A percentile compares a stretch with the other conserved stretches of the same genome.
Evolutionary conservation across 352 stramenopile species (phyloP).

Genomic region (Phytophthora multivora): DNA sequence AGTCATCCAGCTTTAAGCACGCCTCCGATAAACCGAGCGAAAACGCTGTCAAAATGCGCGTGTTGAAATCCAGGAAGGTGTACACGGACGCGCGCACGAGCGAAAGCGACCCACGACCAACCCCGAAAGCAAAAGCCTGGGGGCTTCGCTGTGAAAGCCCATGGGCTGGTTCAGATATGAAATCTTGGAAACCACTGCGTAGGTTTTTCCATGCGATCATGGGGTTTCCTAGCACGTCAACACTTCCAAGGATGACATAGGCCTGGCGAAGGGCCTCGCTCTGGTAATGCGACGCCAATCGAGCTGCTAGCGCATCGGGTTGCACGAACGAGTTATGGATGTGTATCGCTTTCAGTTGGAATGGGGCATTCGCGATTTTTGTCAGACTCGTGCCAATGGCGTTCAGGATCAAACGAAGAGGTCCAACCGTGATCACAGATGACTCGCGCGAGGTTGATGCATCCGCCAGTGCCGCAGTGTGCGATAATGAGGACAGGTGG

Average conservation of each 20-base stretch:
- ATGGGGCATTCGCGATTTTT: conserved; percentile 90
- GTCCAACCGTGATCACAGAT: conserved; percentile 68
- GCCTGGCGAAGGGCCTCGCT: conserved; percentile 87
- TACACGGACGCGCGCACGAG: conserved; percentile 86
- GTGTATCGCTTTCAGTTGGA: conserved; percentile 74
- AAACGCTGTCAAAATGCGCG: conserved; percentile 83
- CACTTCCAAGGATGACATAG: conserved; percentile 88
- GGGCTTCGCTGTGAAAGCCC: conserved; percentile 81
- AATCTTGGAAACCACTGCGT: conserved; percentile 79
- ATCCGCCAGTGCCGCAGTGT: conserved; percentile 30
- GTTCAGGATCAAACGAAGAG: conserved; percentile 84
- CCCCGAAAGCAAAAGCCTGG: conserved; percentile 76
- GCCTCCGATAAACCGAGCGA: conserved; percentile 84
- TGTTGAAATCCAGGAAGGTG: conserved; percentile 87
- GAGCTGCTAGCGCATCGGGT: conserved; percentile 66
- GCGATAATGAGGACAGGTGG: conserved; percentile 43
- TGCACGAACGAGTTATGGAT: conserved; percentile 89
- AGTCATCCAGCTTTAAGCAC: conserved; percentile 87
- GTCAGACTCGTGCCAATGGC: conserved; percentile 87
- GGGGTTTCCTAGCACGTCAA: conserved; percentile 88
- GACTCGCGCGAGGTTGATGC: conserved; percentile 37
- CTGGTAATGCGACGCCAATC: conserved; percentile 84
- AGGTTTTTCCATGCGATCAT: conserved; percentile 91
- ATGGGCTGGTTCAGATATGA: conserved; percentile 81
- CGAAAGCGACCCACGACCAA: conserved; percentile 83